Base-by-base conservation (phyloP, 164 flowering plant species). In the Annona squamosa region DNA sequence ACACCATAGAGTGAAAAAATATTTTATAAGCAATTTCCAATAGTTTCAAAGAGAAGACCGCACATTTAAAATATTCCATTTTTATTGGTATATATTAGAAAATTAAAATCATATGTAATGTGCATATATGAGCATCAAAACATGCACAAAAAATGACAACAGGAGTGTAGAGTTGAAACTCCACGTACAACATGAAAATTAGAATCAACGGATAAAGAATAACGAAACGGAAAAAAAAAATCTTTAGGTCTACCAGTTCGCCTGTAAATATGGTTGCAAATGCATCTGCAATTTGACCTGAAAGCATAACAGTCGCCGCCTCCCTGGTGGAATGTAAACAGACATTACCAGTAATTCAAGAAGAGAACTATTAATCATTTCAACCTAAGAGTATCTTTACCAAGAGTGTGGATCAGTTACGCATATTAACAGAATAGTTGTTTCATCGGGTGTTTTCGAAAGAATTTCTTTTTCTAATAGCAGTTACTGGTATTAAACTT, bases 241-340 rank as follows among this genome's bases (percentile, higher is more conserved):
- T 9, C 7, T 52, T 26, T 37, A 63, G 19, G 73, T 12, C 18
- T 89, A 94, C 98, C 94, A 94, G 90, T 82, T 94, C 97, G 56
- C 98, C 98, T 67, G 87, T 83, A 84, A 92, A 85, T 70, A 92
- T 81, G 57, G 93, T 88, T 26, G 88, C 80, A 65, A 91, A 83
- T 71, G 85, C 98, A 89, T 94, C 98, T 73, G 98, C 93, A 65
- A 92, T 46, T 84, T 94, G 97, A 68, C 97, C 98, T 0, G 97
- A 88, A 81, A 94, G 93, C 97, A 90, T 91, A 47, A 94, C 93
- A 66, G 70, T 70, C 10, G 97, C 97, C 77, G 97, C 94, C 86
- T 88, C 81, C 75, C 97, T 92, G 37, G 76, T 37, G 19, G 68
- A 71, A 71, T 77, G 18, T 73, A 5, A 56, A 6, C 46, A 13